Percentiles rank a stretch among this genome's conserved stretches.
phyloP scores from a whole-genome alignment of 257 asterid genomes.

The Linaria vulgaris region DNA sequence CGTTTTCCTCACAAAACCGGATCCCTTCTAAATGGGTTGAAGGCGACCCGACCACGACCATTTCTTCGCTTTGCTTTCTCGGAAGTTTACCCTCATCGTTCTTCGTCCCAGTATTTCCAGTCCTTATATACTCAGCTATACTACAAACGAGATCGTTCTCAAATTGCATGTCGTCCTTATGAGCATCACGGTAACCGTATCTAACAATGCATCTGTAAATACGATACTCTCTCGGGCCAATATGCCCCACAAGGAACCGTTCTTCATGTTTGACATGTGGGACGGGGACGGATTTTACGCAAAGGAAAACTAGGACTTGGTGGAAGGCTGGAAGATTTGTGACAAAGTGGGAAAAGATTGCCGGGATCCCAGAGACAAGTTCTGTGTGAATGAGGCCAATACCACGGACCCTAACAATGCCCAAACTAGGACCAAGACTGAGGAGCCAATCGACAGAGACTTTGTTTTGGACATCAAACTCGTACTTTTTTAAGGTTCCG shows the following conservation, averaged over 20 bases:
- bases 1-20: slow-evolving; percentile 37
- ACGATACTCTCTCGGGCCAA: slow-evolving; percentile 75
- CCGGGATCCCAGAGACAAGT: slow-evolving; percentile 87
- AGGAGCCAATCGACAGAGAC: slow-evolving; percentile 92
- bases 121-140: slow-evolving; percentile 75
- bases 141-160: slow-evolving; percentile 82
- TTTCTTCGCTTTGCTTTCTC: slow-evolving; percentile 36
- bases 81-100: slow-evolving; percentile 26
- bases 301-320: slow-evolving; percentile 79
- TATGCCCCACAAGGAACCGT: slow-evolving; percentile 76
- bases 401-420: slow-evolving; percentile 83
- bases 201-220: slow-evolving; percentile 83
- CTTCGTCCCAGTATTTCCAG: slow-evolving; percentile 29
- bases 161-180: slow-evolving; percentile 68
- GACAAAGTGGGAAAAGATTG: slow-evolving; percentile 89
- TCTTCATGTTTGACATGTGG: slow-evolving; percentile 82
- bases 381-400: slow-evolving; percentile 92
- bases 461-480: slow-evolving; percentile 84
- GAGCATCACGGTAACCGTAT: slow-evolving; percentile 86
- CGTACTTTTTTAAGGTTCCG: slow-evolving; percentile 76
- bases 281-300: slow-evolving; percentile 80
- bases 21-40: slow-evolving; percentile 56
- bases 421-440: slow-evolving; percentile 72
- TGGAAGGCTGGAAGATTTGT: slow-evolving; percentile 94
- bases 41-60: slow-evolving; percentile 76